Evolutionary conservation across 2,329 filamentous ascomycete genomes (phyloP).

Genomic region (Trichoderma brevicompactum): DNA sequence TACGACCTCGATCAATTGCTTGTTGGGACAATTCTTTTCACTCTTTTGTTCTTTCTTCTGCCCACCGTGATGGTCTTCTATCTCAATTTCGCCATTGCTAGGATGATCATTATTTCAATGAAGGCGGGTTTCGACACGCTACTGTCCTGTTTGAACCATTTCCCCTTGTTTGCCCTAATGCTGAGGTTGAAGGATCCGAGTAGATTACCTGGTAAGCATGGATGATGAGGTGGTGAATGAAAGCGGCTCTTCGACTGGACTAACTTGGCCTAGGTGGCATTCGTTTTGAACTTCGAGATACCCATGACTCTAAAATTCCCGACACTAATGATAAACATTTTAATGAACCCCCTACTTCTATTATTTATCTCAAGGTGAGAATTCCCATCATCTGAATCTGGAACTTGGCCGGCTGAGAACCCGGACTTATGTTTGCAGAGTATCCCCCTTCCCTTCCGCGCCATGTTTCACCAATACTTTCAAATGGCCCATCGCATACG

Average conservation of each 20-base stretch:
- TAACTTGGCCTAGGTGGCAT: conserved; percentile 59
- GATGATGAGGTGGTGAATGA: not conserved
- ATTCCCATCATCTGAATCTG: not conserved
- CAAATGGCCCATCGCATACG: conserved; percentile 89
- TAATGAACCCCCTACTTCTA: conserved; percentile 68
- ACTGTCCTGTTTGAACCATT: conserved; percentile 94
- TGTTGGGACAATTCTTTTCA: conserved; percentile 95
- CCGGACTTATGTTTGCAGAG: conserved; percentile 56
- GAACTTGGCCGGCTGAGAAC: no score
- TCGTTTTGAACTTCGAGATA: conserved; percentile 85
- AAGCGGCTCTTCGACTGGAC: not conserved
- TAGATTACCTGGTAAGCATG: conserved; percentile 73
- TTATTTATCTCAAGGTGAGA: conserved; percentile 81
- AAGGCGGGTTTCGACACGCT: conserved; percentile 91
- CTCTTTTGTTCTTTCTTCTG: conserved; percentile 89
- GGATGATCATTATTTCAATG: conserved; percentile 92
- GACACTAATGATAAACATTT: conserved; percentile 46
- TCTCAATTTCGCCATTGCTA: conserved; percentile 88
- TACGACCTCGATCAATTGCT: conserved; percentile 97
- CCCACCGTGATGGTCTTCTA: conserved; percentile 97
- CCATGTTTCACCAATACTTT: conserved; percentile 97
- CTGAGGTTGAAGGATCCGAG: conserved; percentile 89
- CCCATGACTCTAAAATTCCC: conserved; percentile 55
- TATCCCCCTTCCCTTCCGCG: conserved; percentile 84
- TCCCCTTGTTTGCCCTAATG: conserved; percentile 97